Conservation (phyloP, 495 filamentous ascomycete genomes). For the Polyplosphaeria fusca region DNA sequence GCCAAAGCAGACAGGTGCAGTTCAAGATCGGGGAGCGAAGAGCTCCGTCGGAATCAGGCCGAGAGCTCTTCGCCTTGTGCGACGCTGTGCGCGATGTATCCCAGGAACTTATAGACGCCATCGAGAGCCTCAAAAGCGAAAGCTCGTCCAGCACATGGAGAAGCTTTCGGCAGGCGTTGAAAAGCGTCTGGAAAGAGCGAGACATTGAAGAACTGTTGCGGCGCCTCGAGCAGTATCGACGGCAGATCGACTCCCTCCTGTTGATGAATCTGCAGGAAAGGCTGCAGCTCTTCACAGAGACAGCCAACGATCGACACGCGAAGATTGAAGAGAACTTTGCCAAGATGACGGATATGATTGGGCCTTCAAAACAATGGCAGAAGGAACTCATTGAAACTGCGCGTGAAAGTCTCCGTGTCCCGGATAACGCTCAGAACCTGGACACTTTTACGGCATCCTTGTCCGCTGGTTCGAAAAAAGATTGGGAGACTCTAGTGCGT, state of each 20-base stretch:
- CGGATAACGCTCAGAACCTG: no score
- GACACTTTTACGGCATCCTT: no score
- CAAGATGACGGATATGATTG: not conserved
- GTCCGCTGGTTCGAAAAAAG: no score
- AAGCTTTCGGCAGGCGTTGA: not conserved
- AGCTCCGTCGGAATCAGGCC: not conserved
- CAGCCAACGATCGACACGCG: no score
- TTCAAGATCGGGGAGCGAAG: no score
- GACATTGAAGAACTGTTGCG: not conserved
- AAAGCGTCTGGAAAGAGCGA: not conserved
- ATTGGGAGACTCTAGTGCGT: no score
- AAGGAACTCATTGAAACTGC: not conserved
- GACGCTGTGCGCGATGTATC: not conserved
- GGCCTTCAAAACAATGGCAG: no score
- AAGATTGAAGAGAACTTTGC: no score
- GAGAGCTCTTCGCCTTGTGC: not conserved
- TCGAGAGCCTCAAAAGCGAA: not conserved
- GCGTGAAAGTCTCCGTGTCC: no score
- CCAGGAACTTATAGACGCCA: not conserved
- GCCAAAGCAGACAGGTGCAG: not conserved
- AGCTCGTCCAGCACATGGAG: not conserved
- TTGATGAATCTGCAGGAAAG: no score
- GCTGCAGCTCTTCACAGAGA: no score
- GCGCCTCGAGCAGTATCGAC: not conserved
- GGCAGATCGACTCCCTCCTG: not conserved